Conservation (phyloP, 345 rosid genomes). For the Salix purpurea region DNA sequence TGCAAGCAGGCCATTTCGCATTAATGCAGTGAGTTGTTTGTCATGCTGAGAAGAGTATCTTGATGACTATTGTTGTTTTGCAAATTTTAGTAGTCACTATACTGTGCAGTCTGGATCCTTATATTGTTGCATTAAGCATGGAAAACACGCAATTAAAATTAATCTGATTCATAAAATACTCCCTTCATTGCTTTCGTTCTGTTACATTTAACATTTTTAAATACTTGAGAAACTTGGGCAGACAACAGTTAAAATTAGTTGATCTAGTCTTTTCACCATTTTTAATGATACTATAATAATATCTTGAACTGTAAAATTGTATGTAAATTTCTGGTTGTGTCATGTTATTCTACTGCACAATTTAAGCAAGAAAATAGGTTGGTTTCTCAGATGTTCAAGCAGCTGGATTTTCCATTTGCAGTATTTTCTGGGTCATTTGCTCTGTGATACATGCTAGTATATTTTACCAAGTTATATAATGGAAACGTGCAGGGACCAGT, state of each 20-base stretch:
- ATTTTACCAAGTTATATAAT: not conserved
- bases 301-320: too few species aligned
- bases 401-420: not conserved
- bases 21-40: conserved; percentile 66
- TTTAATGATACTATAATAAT: not conserved
- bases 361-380: not conserved
- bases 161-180: not conserved
- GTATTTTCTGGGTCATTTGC: not conserved
- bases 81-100: not conserved
- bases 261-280: not conserved
- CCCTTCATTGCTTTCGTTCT: not conserved
- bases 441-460: not conserved
- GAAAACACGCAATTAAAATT: not conserved
- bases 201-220: not conserved
- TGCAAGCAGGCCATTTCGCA: conserved; percentile 87
- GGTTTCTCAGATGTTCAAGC: not conserved
- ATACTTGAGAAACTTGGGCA: not conserved
- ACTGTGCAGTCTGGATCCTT: not conserved
- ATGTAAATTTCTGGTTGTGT: too few species aligned
- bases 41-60: not conserved
- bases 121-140: not conserved
- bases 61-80: not conserved
- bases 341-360: not conserved
- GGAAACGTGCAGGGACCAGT: conserved; percentile 64
- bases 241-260: not conserved